Percentiles rank a stretch among this genome's conserved stretches.
These are phyloP conservation scores for Isabelozyma gotoi DNA, from an alignment of 805 yeast genomes.

Conservation along the genomic window DNA sequence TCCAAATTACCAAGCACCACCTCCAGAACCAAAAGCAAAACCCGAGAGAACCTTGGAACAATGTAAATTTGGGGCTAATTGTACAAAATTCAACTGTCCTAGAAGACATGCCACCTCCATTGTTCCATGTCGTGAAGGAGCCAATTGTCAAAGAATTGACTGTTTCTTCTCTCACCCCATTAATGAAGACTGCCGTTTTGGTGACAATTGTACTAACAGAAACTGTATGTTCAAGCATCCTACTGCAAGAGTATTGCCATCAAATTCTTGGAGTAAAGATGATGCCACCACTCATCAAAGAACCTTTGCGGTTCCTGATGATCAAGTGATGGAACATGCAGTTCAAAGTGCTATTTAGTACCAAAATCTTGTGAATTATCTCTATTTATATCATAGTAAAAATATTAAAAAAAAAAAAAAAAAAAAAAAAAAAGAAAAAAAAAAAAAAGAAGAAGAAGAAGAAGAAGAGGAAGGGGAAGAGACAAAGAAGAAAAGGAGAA, in stretches of 20 bases:
- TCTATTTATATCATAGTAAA: neutral
- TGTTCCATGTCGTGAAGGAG: slow-evolving; percentile 80
- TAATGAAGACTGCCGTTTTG: slow-evolving; percentile 77
- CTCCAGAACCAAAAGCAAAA: slow-evolving; percentile 13
- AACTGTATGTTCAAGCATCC: slow-evolving; percentile 80
- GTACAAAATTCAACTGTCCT: slow-evolving; percentile 78
- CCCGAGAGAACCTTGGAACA: slow-evolving; percentile 65
- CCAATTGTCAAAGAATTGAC: slow-evolving; percentile 72
- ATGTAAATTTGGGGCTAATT: slow-evolving; percentile 74
- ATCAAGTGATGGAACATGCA: slow-evolving; percentile 68
- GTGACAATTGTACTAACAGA: slow-evolving; percentile 67
- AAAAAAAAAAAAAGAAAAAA: slow-evolving; percentile 2
- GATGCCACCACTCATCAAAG: slow-evolving; percentile 38
- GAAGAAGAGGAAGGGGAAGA: neutral
- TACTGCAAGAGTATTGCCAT: slow-evolving; percentile 54
- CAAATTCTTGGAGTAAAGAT: slow-evolving; percentile 37
- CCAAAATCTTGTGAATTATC: slow-evolving; percentile 1
- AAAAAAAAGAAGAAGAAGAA: neutral
- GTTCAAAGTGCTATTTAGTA: slow-evolving; percentile 14
- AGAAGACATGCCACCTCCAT: slow-evolving; percentile 80
- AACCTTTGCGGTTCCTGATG: slow-evolving; percentile 76
- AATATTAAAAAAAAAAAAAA: slow-evolving; percentile 4
- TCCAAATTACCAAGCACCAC: slow-evolving; percentile 24
- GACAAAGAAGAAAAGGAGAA: neutral
- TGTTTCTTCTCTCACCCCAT: slow-evolving; percentile 84